A percentile compares a stretch with the other conserved stretches of the same genome.
Conservation (phyloP, 371 early-diverging fungal species). For the Coemansia sp. region DNA sequence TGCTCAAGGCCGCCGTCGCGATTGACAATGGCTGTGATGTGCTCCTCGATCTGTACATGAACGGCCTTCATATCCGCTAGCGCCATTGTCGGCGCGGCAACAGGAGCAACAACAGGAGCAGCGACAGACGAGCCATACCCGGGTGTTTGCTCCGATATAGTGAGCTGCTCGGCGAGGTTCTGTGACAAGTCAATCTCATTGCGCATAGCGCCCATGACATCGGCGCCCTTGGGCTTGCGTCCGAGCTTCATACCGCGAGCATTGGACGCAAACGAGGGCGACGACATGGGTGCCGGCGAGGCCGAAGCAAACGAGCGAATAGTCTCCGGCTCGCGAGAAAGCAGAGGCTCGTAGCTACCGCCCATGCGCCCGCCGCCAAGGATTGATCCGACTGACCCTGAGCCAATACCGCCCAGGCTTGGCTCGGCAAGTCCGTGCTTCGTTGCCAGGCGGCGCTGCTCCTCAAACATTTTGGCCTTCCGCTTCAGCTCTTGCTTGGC, state of each 20-base stretch:
- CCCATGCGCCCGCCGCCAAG: slow-evolving; percentile 54
- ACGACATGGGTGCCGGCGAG: slow-evolving; percentile 20
- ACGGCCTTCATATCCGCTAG: slow-evolving; percentile 57
- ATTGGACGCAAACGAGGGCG: slow-evolving; percentile 51
- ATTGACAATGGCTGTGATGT: slow-evolving; percentile 76
- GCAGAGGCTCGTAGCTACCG: slow-evolving; percentile 46
- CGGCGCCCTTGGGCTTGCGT: slow-evolving; percentile 76
- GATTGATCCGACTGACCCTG: slow-evolving; percentile 50
- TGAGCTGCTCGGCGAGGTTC: slow-evolving; percentile 6
- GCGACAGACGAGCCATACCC: too few species aligned
- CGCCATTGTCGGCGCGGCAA: slow-evolving; percentile 32
- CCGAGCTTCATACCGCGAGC: slow-evolving; percentile 93
- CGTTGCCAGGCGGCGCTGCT: slow-evolving; percentile 82
- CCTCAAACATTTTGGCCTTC: slow-evolving; percentile 87
- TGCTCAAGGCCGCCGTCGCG: slow-evolving; percentile 89
- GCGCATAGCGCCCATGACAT: slow-evolving; percentile 80
- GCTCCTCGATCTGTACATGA: slow-evolving; percentile 88
- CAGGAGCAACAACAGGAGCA: slow-evolving; percentile 12
- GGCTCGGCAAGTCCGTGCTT: slow-evolving; percentile 62
- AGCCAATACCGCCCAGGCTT: slow-evolving; percentile 27
- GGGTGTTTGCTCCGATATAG: slow-evolving; percentile 17
- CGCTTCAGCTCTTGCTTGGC: slow-evolving; percentile 94
- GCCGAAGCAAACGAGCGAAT: slow-evolving; percentile 34
- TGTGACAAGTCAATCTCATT: slow-evolving; percentile 62
- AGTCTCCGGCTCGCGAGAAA: slow-evolving; percentile 37